Evolutionary conservation across 2,329 filamentous ascomycete genomes (phyloP).

Genomic region (Ophiostoma pallidulum): DNA sequence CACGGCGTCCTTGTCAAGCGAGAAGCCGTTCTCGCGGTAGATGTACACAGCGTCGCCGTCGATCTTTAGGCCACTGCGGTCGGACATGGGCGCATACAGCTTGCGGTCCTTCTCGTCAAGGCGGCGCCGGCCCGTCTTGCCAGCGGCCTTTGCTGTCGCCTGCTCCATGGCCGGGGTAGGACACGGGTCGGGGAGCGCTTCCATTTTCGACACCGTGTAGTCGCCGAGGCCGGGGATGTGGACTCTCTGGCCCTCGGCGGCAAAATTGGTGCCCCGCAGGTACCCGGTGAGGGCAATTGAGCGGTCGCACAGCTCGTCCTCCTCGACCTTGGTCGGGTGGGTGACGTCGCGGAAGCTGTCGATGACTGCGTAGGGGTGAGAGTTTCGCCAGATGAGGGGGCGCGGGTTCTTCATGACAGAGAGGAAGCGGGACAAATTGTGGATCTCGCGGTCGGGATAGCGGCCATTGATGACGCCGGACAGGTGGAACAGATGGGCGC

Average conservation of each 20-base stretch:
- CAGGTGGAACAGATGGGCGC: conserved; percentile 93
- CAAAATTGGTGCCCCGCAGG: conserved; percentile 87
- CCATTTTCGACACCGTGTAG: conserved; percentile 71
- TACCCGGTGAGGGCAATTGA: conserved; percentile 90
- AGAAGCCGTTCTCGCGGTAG: conserved; percentile 60
- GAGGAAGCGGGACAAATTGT: conserved; percentile 90
- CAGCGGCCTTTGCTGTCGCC: conserved; percentile 71
- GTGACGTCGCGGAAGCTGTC: conserved; percentile 95
- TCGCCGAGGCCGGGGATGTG: conserved; percentile 92
- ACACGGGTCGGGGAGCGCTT: conserved; percentile 85
- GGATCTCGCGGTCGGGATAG: conserved; percentile 91
- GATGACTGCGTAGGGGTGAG: conserved; percentile 85
- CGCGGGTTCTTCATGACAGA: conserved; percentile 99
- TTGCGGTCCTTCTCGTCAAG: conserved; percentile 96
- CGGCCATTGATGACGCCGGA: conserved; percentile 93
- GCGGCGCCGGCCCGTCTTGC: conserved; percentile 64
- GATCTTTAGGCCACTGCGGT: conserved; percentile 89
- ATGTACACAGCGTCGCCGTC: conserved; percentile 97
- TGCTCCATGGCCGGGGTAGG: conserved; percentile 88
- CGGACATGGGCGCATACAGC: conserved; percentile 94
- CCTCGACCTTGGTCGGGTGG: conserved; percentile 82
- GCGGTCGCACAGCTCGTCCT: conserved; percentile 80
- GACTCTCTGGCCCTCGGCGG: conserved; percentile 72
- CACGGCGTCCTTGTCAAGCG: conserved; percentile 60
- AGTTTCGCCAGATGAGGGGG: conserved; percentile 92